Conservation (phyloP, 495 filamentous ascomycete genomes). For the Xylaria castorea region DNA sequence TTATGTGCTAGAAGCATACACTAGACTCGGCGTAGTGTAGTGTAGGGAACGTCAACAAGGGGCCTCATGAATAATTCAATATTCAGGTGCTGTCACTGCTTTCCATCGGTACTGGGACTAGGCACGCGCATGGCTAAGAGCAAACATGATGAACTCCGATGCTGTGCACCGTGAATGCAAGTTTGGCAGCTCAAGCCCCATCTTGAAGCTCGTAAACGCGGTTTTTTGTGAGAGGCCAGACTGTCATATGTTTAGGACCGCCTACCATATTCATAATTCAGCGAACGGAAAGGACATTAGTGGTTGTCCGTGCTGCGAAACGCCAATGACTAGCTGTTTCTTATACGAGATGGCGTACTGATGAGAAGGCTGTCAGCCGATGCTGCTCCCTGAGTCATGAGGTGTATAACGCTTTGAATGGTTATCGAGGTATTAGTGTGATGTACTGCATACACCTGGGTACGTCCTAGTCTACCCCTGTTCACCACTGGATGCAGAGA, state of each 20-base stretch:
- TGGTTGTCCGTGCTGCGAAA: constrained; percentile 13
- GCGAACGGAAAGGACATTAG: background rate
- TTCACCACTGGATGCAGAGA: background rate
- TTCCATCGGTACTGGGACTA: constrained; percentile 21
- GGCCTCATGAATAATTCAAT: constrained; percentile 2
- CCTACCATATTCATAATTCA: constrained; percentile 8
- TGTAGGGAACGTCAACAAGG: background rate
- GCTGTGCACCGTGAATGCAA: constrained; percentile 40
- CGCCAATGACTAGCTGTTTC: background rate
- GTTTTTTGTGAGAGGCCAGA: constrained; percentile 13
- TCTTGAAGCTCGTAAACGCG: constrained; percentile 20
- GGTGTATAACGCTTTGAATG: background rate
- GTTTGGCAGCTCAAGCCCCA: constrained; percentile 39
- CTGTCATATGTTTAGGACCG: constrained; percentile 2
- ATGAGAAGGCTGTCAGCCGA: background rate
- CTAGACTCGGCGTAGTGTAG: background rate
- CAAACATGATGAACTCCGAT: constrained; percentile 39
- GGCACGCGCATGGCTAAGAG: constrained; percentile 26
- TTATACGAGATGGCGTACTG: constrained; percentile 13
- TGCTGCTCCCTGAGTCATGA: constrained; percentile 9
- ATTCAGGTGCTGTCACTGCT: constrained; percentile 10
- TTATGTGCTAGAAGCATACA: background rate
- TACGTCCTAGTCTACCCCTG: constrained; percentile 12
- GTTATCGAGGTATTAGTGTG: background rate
- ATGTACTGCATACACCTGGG: background rate